Conservation (phyloP, 2,329 filamentous ascomycete genomes). For the Cercospora zeina region DNA sequence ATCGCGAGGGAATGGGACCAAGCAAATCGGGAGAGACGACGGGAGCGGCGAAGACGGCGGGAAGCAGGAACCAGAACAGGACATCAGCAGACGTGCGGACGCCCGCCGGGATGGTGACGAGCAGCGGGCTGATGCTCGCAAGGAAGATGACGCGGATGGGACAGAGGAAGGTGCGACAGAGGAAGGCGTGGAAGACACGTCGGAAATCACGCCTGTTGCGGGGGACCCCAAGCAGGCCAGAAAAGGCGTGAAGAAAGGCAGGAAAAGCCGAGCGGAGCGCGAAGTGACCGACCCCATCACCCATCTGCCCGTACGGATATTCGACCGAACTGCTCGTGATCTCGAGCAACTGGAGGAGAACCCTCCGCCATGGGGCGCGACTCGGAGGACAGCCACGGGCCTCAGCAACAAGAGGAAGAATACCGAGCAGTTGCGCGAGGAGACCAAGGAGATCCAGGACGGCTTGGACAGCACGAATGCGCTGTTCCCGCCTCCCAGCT, state of each 20-base stretch:
- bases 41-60: constrained; percentile 29
- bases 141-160: constrained; percentile 23
- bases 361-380: constrained; percentile 45
- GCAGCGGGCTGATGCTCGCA: constrained; percentile 5
- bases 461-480: constrained; percentile 50
- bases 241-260: constrained; percentile 53
- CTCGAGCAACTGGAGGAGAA: constrained; percentile 54
- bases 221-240: constrained; percentile 50
- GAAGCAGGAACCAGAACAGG: constrained; percentile 17
- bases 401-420: constrained; percentile 49
- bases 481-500: constrained; percentile 57
- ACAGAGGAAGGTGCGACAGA: constrained; percentile 37
- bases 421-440: constrained; percentile 46
- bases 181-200: constrained; percentile 45
- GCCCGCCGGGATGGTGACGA: constrained; percentile 15
- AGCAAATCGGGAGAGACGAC: constrained; percentile 33
- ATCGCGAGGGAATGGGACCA: constrained; percentile 41
- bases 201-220: constrained; percentile 43
- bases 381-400: constrained; percentile 48
- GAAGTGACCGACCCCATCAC: constrained; percentile 73
- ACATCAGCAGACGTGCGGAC: constrained; percentile 22
- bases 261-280: constrained; percentile 51
- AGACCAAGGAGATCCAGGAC: constrained; percentile 46
- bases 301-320: constrained; percentile 66
- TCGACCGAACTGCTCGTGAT: constrained; percentile 67